Evolutionary conservation across 331 rosid species (phyloP).

Genomic region (Malus hybrid): DNA sequence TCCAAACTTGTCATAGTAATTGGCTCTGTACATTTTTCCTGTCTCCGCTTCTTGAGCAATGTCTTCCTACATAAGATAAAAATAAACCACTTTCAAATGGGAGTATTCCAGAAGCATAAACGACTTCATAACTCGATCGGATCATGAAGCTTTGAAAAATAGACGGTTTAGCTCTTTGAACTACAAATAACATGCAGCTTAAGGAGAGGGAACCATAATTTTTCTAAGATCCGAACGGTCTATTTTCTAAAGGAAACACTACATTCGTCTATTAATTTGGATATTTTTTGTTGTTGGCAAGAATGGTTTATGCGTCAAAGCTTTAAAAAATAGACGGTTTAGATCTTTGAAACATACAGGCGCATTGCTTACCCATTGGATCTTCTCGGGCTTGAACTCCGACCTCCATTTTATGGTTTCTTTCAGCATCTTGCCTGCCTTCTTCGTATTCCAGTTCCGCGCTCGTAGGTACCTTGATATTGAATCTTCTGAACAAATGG

Average conservation of each 20-base stretch:
- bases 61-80: conserved; percentile 37
- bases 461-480: conserved; percentile 63
- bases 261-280: not conserved
- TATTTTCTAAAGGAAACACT: not conserved
- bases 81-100: not conserved
- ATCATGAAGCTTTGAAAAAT: too few relatives aligned
- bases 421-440: conserved; percentile 62
- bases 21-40: conserved; percentile 57
- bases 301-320: not conserved
- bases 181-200: not conserved
- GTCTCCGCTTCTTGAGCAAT: conserved; percentile 53
- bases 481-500: conserved; percentile 44
- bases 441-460: conserved; percentile 50
- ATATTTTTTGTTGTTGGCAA: not conserved
- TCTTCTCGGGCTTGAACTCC: conserved; percentile 65
- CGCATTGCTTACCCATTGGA: conserved; percentile 44
- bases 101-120: not conserved
- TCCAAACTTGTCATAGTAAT: conserved; percentile 62
- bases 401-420: conserved; percentile 66
- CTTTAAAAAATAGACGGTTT: not conserved
- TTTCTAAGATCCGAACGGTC: not conserved
- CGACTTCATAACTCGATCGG: too few relatives aligned
- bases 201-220: not conserved
- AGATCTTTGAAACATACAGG: too few relatives aligned
- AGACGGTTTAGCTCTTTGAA: not conserved